Base-by-base conservation (phyloP, 768 basidiomycete genomes). In the Phanerodontia chrysosporium region DNA sequence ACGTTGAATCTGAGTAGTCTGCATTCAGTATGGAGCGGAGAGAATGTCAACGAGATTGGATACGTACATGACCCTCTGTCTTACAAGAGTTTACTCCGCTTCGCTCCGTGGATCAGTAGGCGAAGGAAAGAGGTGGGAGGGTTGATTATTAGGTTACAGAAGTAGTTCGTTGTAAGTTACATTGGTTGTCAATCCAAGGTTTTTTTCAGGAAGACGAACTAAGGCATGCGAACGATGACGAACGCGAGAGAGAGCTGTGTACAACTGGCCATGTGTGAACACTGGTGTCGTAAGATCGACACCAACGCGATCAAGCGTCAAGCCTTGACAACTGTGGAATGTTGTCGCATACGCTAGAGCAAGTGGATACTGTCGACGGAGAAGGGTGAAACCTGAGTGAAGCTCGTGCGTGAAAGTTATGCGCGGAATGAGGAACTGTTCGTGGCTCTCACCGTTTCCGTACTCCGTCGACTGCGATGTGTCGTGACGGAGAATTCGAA, bases 241-340 rank as follows among this genome's bases (percentile, higher is more conserved):
- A 25, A 72, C 69, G 27, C 68, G 63, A n/a, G 70, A 70, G 22
- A 72, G 58, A 7, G 69, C 69, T 10, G 70, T 72, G 27, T 72
- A 72, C 16, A 72, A 59, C 59, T 72, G 70, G 12, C 70, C 68
- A 53, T 79, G 77, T 10, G 74, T 70, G 62, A 79, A 79, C 7
- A 76, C 76, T 0, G 70, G 64, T 0, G 49, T 54, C 0, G 68
- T 71, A 5, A 78, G 64, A 53, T 80, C 78, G 0, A 78, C 56
- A 0, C 73, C 77, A 18, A 78, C 67, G 4, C 61, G 51, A 49
- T 75, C 71, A 0, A 77, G 64, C 2, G 74, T 78, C 1, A 78
- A 65, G 1, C 76, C 75, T 61, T 75, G 75, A 59, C 76, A 77
- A 57, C 75, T 73, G 55, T 76, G 73, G 64, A 78, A 78, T 28